phyloP scores from a whole-genome alignment of 208 protist genomes.

The Kentomonas sorsogonicus region DNA sequence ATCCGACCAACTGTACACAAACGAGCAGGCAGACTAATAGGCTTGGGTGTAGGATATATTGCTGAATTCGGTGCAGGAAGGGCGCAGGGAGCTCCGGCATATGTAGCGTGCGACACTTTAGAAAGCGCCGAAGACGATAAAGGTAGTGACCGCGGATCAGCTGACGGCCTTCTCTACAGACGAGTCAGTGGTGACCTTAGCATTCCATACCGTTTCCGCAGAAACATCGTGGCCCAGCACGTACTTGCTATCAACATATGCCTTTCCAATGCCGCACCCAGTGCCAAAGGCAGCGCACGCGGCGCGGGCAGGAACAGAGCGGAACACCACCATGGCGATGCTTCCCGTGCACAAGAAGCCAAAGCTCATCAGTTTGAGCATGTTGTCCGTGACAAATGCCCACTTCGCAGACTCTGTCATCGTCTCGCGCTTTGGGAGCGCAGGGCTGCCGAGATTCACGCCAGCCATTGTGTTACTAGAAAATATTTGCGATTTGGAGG shows the following conservation, averaged over 20 bases:
- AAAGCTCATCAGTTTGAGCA: conserved; percentile 65
- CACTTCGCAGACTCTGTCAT: conserved; percentile 79
- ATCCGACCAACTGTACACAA: no score
- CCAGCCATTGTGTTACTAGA: no score
- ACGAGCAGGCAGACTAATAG: neutral
- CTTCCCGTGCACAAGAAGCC: conserved; percentile 64
- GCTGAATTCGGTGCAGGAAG: neutral
- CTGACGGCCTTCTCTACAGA: conserved; percentile 12
- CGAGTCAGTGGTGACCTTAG: conserved; percentile 29
- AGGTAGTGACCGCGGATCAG: neutral
- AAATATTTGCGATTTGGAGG: no score
- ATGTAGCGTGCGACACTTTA: conserved; percentile 12
- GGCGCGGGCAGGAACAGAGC: conserved; percentile 43
- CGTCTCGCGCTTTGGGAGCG: conserved; percentile 48
- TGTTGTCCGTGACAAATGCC: conserved; percentile 72
- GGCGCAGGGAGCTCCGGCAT: neutral
- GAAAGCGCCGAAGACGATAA: neutral
- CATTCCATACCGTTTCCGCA: conserved; percentile 60
- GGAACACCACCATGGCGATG: conserved; percentile 59
- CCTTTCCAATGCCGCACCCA: conserved; percentile 75
- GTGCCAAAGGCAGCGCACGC: conserved; percentile 58
- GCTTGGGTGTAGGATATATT: neutral
- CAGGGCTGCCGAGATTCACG: no score
- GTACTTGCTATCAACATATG: conserved; percentile 83
- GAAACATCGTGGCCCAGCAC: conserved; percentile 76